Evolutionary conservation across 208 protist genomes (phyloP).

Genomic region (Lotmaria passim): DNA sequence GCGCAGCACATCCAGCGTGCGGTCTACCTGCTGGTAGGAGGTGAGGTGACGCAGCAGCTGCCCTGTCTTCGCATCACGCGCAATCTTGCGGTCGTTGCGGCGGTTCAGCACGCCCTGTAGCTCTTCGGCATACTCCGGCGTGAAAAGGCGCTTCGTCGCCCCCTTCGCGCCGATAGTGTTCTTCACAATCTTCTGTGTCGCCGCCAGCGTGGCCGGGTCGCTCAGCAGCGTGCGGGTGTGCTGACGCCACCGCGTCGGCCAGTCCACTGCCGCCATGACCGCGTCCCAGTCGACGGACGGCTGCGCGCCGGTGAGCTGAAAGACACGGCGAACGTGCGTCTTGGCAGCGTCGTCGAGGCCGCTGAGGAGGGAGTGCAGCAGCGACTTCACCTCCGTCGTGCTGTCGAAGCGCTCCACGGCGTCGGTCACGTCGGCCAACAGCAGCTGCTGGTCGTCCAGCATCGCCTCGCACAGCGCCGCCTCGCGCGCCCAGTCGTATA

Average conservation of each 20-base stretch:
- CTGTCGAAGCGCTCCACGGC: slow-evolving; percentile 65
- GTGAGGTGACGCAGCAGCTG: slow-evolving; percentile 53
- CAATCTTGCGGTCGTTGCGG: slow-evolving; percentile 40
- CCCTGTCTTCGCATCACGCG: slow-evolving; percentile 27
- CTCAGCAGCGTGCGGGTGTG: slow-evolving; percentile 53
- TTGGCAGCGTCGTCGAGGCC: slow-evolving; percentile 46
- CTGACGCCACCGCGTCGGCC: slow-evolving; percentile 59
- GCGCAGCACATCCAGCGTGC: slow-evolving; percentile 53
- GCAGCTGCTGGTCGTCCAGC: slow-evolving; percentile 46
- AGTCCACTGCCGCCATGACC: slow-evolving; percentile 67
- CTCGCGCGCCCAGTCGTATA: slow-evolving; percentile 63
- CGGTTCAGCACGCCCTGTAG: slow-evolving; percentile 47
- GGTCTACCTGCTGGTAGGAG: slow-evolving; percentile 62
- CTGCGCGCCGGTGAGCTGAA: slow-evolving; percentile 35
- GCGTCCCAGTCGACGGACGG: slow-evolving; percentile 59
- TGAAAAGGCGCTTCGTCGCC: slow-evolving; percentile 48
- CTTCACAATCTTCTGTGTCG: slow-evolving; percentile 52
- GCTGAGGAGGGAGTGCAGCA: slow-evolving; percentile 62
- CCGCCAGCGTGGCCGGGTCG: slow-evolving; percentile 43
- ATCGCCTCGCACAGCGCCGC: slow-evolving; percentile 79
- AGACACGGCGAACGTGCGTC: slow-evolving; percentile 46
- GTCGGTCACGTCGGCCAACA: slow-evolving; percentile 48
- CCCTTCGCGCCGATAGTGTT: slow-evolving; percentile 71
- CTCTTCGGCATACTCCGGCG: slow-evolving; percentile 49
- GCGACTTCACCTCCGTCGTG: slow-evolving; percentile 68